Evolutionary conservation across 2,329 filamentous ascomycete genomes (phyloP).

Genomic region (Aspergillus luchuensis): DNA sequence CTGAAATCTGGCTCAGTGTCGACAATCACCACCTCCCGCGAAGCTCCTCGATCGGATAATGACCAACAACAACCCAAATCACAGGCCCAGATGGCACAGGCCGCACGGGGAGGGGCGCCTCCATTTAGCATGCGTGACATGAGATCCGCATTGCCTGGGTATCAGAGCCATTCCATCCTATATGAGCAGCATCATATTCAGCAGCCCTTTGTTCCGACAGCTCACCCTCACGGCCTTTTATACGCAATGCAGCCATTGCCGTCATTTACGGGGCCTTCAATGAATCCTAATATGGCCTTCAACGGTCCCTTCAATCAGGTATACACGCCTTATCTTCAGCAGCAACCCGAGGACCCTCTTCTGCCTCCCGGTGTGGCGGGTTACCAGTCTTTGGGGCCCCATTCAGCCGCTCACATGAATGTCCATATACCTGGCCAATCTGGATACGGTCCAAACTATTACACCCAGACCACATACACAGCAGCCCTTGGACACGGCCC

Average conservation of each 20-base stretch:
- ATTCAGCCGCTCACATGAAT: slow-evolving; percentile 22
- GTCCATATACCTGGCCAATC: slow-evolving; percentile 22
- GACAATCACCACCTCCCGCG: slow-evolving; percentile 7
- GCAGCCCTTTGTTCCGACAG: slow-evolving; percentile 28
- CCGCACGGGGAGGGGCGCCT: slow-evolving; percentile 23
- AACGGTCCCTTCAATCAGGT: slow-evolving; percentile 28
- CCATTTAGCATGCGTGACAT: slow-evolving; percentile 35
- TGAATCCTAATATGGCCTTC: slow-evolving; percentile 26
- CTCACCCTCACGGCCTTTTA: slow-evolving; percentile 30
- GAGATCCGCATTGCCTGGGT: slow-evolving; percentile 31
- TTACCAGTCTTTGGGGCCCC: slow-evolving; percentile 27
- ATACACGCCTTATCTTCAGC: slow-evolving; percentile 33
- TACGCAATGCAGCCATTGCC: slow-evolving; percentile 34
- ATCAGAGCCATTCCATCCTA: slow-evolving; percentile 26
- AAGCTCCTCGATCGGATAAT: slow-evolving; percentile 20
- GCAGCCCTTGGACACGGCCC: slow-evolving; percentile 23
- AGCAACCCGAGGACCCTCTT: slow-evolving; percentile 24
- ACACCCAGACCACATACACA: slow-evolving; percentile 27
- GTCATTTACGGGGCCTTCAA: slow-evolving; percentile 23
- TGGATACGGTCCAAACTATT: slow-evolving; percentile 31
- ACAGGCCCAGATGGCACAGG: slow-evolving; percentile 20
- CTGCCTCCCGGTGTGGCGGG: slow-evolving; percentile 13
- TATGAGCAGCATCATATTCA: slow-evolving; percentile 31
- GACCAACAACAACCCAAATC: slow-evolving; percentile 22
- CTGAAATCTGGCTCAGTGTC: slow-evolving; percentile 13